A percentile compares a stretch with the other conserved stretches of the same genome.
These are phyloP conservation scores for Penicillium sp. DNA, from an alignment of 2,329 filamentous ascomycete species.

Conservation along the genomic window DNA sequence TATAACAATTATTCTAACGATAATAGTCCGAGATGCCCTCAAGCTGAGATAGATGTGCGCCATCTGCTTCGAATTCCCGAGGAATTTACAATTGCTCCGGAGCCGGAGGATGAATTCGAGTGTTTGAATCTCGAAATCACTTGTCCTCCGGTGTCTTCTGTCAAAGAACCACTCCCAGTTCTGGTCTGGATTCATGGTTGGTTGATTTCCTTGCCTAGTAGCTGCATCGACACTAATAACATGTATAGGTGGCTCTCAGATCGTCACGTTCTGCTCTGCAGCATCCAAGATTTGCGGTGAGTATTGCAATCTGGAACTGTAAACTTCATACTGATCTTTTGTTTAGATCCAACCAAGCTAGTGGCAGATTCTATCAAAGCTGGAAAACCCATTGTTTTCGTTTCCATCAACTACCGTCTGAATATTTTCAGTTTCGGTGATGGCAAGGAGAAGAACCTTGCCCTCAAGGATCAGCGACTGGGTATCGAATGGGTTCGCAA, in stretches of 20 bases:
- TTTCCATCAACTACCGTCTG: conserved; percentile 43
- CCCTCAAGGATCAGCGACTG: conserved; percentile 34
- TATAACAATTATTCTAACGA: too few species aligned
- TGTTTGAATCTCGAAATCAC: conserved; percentile 45
- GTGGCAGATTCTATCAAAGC: conserved; percentile 34
- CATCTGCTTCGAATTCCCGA: conserved; percentile 44
- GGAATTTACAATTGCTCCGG: conserved; percentile 24
- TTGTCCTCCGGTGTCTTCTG: conserved; percentile 15
- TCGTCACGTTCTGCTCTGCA: conserved; percentile 43
- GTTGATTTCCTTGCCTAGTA: background rate
- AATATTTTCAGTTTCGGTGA: conserved; percentile 47
- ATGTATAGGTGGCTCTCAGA: conserved; percentile 39
- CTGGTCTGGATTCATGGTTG: conserved; percentile 46
- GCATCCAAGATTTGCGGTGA: conserved; percentile 42
- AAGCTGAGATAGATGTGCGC: conserved; percentile 39
- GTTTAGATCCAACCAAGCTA: conserved; percentile 32
- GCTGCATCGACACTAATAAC: background rate
- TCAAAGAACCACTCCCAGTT: conserved; percentile 31
- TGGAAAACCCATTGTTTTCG: conserved; percentile 39
- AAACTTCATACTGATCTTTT: background rate
- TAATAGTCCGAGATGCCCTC: conserved; percentile 42
- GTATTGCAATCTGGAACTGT: background rate
- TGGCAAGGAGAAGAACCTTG: conserved; percentile 39
- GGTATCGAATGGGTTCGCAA: conserved; percentile 39
- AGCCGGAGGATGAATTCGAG: conserved; percentile 41